A percentile compares a stretch with the other conserved stretches of the same genome.
Conservation (phyloP, 305 asterid species). For the Solanum aculeatissimum region DNA sequence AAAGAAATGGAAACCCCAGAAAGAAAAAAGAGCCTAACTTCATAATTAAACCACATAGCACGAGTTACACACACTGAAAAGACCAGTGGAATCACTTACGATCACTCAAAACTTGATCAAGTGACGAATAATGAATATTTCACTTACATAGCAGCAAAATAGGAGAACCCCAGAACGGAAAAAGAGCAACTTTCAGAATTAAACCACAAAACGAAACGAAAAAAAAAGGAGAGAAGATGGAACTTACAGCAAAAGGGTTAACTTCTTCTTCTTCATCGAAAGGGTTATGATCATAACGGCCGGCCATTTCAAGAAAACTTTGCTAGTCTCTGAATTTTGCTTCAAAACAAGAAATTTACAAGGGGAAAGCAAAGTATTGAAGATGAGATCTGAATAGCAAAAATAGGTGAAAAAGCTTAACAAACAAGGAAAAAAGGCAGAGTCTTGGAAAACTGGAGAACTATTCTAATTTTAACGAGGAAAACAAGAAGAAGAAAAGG, state of each 20-base stretch:
- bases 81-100: neutral
- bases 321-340: neutral
- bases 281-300: slow-evolving; percentile 78
- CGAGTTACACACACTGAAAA: neutral
- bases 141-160: neutral
- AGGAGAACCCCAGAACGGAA: neutral
- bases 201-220: neutral
- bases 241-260: slow-evolving; percentile 77
- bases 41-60: neutral
- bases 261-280: slow-evolving; percentile 77
- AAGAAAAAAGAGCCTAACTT: neutral
- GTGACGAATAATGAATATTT: neutral
- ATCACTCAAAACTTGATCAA: neutral
- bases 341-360: neutral
- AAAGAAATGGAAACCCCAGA: neutral
- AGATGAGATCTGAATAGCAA: slow-evolving; percentile 15
- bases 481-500: neutral
- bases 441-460: neutral
- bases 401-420: slow-evolving; percentile 7
- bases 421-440: slow-evolving; percentile 15
- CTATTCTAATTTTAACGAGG: neutral
- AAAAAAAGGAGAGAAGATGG: neutral
- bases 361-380: neutral
- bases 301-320: slow-evolving; percentile 39
- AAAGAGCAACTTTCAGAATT: neutral